A percentile compares a stretch with the other conserved stretches of the same genome.
phyloP scores from a whole-genome alignment of 495 filamentous ascomycete genomes.

The Aspergillus saccharolyticus region DNA sequence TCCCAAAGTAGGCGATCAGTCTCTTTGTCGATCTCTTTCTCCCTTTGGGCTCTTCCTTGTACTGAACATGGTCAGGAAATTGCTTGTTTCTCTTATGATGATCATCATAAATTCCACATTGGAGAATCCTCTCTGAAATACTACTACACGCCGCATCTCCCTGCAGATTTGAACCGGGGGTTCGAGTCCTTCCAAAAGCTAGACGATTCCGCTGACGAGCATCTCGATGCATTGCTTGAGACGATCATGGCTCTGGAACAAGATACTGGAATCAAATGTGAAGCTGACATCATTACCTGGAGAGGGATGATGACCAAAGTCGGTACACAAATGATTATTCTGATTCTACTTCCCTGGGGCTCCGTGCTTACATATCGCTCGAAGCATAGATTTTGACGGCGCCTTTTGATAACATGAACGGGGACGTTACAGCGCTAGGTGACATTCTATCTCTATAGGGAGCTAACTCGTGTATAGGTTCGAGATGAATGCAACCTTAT shows the following conservation, averaged over 20 bases:
- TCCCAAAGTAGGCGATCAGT: slow-evolving; percentile 51
- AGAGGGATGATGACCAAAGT: slow-evolving; percentile 99
- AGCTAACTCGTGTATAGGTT: slow-evolving; percentile 51
- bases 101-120: slow-evolving; percentile 66
- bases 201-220: slow-evolving; percentile 77
- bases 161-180: slow-evolving; percentile 67
- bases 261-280: slow-evolving; percentile 57
- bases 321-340: not conserved
- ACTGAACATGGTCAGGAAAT: slow-evolving; percentile 58
- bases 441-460: not conserved
- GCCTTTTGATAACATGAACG: slow-evolving; percentile 75
- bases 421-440: slow-evolving; percentile 44
- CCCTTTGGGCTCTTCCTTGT: not conserved
- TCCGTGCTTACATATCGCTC: not conserved
- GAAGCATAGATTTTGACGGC: slow-evolving; percentile 68
- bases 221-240: slow-evolving; percentile 76
- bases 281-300: slow-evolving; percentile 87
- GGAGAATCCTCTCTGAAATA: slow-evolving; percentile 76
- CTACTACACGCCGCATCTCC: slow-evolving; percentile 76
- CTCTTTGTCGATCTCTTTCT: not conserved
- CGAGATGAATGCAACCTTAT: slow-evolving; percentile 91
- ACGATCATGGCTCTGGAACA: slow-evolving; percentile 70
- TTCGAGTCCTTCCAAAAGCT: slow-evolving; percentile 80
- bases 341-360: not conserved
- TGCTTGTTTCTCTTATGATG: slow-evolving; percentile 84